Conservation (phyloP, 148 eudicot genomes). For the Rhododendron simsii region DNA sequence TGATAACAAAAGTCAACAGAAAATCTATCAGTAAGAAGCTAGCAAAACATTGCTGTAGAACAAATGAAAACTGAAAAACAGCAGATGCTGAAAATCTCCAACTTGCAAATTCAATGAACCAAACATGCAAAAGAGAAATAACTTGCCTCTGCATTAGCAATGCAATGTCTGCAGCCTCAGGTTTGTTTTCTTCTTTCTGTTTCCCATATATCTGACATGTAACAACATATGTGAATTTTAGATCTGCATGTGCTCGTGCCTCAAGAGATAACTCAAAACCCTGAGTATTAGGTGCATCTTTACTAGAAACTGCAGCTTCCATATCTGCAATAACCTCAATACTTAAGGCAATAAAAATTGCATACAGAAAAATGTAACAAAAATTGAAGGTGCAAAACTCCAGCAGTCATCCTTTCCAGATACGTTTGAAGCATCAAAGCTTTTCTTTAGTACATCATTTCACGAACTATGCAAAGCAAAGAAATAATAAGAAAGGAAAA, state of each 20-base stretch:
- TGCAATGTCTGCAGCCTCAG: slow-evolving; percentile 96
- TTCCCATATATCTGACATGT: slow-evolving; percentile 98
- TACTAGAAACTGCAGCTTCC: slow-evolving; percentile 52
- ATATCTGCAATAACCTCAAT: slow-evolving; percentile 38
- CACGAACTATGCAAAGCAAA: slow-evolving; percentile 63
- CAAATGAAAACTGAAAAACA: background rate
- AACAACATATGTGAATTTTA: slow-evolving; percentile 95
- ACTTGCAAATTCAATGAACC: background rate
- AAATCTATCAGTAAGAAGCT: background rate
- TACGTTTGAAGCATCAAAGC: slow-evolving; percentile 94
- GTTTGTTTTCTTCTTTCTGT: slow-evolving; percentile 93
- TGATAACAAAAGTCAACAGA: slow-evolving; percentile 15
- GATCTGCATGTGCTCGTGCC: slow-evolving; percentile 95
- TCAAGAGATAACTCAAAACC: slow-evolving; percentile 93
- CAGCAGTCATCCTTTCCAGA: slow-evolving; percentile 65
- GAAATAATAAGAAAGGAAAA: background rate
- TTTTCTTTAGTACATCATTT: slow-evolving; percentile 99
- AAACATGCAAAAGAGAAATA: background rate
- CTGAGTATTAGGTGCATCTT: slow-evolving; percentile 51
- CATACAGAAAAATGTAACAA: background rate
- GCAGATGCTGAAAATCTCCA: background rate
- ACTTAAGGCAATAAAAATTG: slow-evolving; percentile 11
- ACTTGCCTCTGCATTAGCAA: slow-evolving; percentile 88
- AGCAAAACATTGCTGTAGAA: background rate
- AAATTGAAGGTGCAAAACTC: slow-evolving; percentile 44